Conservation (phyloP, 225 moss, liverwort and hornwort genomes). For the Antitrichia curtipendula region DNA sequence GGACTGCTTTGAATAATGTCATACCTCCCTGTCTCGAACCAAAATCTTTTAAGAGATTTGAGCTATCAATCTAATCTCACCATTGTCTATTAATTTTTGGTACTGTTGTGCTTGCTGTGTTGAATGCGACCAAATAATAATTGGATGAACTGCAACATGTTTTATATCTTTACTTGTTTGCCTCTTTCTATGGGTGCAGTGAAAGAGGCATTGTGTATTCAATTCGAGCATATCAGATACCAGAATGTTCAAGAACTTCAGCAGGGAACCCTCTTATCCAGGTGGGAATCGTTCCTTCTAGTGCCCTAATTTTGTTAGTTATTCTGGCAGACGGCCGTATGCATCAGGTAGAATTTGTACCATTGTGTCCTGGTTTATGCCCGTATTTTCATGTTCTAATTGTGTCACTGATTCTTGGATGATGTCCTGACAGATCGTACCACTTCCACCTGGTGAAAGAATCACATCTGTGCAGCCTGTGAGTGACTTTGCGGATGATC, state of each 20-base stretch:
- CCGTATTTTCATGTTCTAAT: not conserved
- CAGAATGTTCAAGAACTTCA: slow-evolving; percentile 90
- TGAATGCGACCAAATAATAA: not conserved
- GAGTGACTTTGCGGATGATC: slow-evolving; percentile 82
- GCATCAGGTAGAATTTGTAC: not conserved
- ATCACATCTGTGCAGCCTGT: slow-evolving; percentile 89
- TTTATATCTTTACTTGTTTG: not conserved
- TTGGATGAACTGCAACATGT: not conserved
- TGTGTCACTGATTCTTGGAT: not conserved
- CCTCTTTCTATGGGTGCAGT: slow-evolving; percentile 22
- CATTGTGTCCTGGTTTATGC: not conserved
- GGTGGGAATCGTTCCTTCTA: slow-evolving; percentile 21
- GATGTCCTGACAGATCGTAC: slow-evolving; percentile 56
- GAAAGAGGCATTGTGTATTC: slow-evolving; percentile 94
- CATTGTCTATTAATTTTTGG: not conserved
- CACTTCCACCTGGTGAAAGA: slow-evolving; percentile 79
- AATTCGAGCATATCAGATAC: slow-evolving; percentile 94
- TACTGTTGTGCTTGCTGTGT: not conserved
- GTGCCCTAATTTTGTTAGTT: not conserved
- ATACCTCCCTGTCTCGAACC: not conserved
- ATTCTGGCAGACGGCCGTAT: not conserved
- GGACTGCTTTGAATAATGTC: not conserved
- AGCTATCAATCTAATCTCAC: not conserved
- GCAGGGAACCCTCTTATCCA: slow-evolving; percentile 90
- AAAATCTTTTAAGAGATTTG: not conserved